Conservation (phyloP, 495 filamentous ascomycete species). For the Terfezia boudieri region DNA sequence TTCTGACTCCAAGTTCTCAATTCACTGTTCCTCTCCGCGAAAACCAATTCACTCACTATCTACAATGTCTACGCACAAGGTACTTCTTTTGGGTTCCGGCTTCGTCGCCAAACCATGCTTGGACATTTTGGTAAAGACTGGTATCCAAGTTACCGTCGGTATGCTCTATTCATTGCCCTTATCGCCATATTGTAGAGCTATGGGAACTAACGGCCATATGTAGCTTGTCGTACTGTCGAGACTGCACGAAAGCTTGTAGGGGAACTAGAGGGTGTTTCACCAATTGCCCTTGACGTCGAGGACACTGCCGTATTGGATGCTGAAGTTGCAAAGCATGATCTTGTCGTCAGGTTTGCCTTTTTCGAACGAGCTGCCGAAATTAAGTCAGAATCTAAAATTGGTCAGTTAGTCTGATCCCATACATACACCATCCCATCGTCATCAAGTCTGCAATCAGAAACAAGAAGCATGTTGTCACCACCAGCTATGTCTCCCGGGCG, state of each 20-base stretch:
- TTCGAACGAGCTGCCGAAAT: background rate
- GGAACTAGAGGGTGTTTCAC: slow-evolving; percentile 44
- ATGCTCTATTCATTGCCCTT: slow-evolving; percentile 18
- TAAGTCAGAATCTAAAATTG: background rate
- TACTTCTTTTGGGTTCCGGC: slow-evolving; percentile 54
- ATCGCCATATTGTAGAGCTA: background rate
- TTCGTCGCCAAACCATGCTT: slow-evolving; percentile 68
- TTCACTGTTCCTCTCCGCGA: no score
- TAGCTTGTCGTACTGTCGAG: slow-evolving; percentile 70
- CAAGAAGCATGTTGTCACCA: slow-evolving; percentile 93
- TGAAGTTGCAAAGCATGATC: slow-evolving; percentile 51
- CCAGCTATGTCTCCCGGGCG: slow-evolving; percentile 78
- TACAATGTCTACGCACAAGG: slow-evolving; percentile 19
- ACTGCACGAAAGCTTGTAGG: slow-evolving; percentile 49
- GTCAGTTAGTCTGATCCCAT: slow-evolving; percentile 49
- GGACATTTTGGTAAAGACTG: slow-evolving; percentile 50
- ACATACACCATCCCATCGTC: slow-evolving; percentile 72
- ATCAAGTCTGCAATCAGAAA: slow-evolving; percentile 85
- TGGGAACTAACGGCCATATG: background rate
- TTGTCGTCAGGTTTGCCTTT: slow-evolving; percentile 37
- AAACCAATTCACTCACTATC: no score
- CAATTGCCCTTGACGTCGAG: slow-evolving; percentile 66
- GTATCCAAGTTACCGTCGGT: slow-evolving; percentile 67
- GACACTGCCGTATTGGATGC: slow-evolving; percentile 52
- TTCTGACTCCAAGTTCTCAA: no score